Conservation (phyloP, 257 asterid genomes). For the Salvia splendens region DNA sequence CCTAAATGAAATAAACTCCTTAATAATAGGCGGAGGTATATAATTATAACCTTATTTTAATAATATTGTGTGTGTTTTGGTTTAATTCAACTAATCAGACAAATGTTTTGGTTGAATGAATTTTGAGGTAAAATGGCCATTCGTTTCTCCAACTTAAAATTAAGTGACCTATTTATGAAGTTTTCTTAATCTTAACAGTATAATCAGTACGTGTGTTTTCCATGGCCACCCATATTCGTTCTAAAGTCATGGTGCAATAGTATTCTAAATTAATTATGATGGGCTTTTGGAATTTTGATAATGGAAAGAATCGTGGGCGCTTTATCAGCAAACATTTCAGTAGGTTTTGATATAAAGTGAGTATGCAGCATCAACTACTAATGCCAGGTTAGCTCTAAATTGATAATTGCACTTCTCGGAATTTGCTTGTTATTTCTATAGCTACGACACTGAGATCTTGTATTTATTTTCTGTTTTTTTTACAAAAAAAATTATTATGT, state of each 20-base stretch:
- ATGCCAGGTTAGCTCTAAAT: slow-evolving; percentile 46
- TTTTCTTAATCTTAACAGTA: too few species aligned
- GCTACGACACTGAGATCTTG: neutral
- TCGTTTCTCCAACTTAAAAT: too few species aligned
- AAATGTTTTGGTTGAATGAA: too few species aligned
- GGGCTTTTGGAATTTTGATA: neutral
- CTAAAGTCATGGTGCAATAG: too few species aligned
- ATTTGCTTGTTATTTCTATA: neutral
- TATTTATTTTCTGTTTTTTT: neutral
- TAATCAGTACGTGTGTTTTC: neutral
- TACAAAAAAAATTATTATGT: neutral
- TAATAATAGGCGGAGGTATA: too few species aligned
- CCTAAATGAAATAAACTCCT: too few species aligned
- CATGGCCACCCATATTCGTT: neutral
- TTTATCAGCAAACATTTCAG: neutral
- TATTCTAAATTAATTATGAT: too few species aligned
- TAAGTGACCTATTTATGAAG: too few species aligned
- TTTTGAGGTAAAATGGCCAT: too few species aligned
- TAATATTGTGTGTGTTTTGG: too few species aligned
- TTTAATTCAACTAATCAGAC: too few species aligned
- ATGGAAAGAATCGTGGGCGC: neutral
- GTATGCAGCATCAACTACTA: slow-evolving; percentile 52
- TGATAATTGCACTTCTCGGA: neutral
- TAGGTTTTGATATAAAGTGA: neutral
- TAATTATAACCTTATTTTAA: too few species aligned